These are phyloP conservation scores for Trichoderma asperellum DNA, from an alignment of 2,329 filamentous ascomycete genomes.

Conservation along the genomic window DNA sequence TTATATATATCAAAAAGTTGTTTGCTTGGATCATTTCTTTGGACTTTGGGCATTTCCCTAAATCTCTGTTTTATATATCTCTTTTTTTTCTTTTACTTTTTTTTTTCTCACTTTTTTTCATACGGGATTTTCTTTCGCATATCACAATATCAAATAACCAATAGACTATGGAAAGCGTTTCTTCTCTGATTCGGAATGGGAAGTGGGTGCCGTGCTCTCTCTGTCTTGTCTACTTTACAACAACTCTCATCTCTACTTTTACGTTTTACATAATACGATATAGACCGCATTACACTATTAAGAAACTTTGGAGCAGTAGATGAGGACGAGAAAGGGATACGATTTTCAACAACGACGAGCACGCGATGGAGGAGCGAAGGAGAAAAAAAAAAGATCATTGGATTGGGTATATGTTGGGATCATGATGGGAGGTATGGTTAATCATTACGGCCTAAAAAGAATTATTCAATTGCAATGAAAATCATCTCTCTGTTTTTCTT, in stretches of 20 bases:
- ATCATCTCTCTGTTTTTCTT: not conserved
- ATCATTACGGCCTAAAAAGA: constrained; percentile 7
- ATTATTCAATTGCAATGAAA: constrained; percentile 18
- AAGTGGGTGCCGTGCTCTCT: constrained; percentile 14
- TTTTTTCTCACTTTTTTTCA: not conserved
- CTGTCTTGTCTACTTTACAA: constrained; percentile 15
- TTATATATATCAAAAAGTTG: constrained; percentile 23
- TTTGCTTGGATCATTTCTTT: constrained; percentile 21
- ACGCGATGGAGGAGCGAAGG: not conserved
- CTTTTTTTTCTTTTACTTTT: not conserved
- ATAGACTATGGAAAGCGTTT: constrained; percentile 29
- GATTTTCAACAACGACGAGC: not conserved
- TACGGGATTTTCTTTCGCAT: constrained; percentile 16
- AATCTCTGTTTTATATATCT: constrained; percentile 10
- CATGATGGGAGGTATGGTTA: constrained; percentile 3
- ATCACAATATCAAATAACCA: constrained; percentile 27
- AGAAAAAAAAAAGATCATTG: not conserved
- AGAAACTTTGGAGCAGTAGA: not conserved
- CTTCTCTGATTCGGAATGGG: constrained; percentile 14
- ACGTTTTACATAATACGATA: constrained; percentile 16
- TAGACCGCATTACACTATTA: constrained; percentile 3
- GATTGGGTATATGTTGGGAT: constrained; percentile 9
- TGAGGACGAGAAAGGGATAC: not conserved
- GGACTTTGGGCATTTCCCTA: not conserved
- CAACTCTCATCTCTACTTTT: constrained; percentile 16